Evolutionary conservation across 2,329 filamentous ascomycete species (phyloP).

Genomic region (Pseudogymnoascus sp.): DNA sequence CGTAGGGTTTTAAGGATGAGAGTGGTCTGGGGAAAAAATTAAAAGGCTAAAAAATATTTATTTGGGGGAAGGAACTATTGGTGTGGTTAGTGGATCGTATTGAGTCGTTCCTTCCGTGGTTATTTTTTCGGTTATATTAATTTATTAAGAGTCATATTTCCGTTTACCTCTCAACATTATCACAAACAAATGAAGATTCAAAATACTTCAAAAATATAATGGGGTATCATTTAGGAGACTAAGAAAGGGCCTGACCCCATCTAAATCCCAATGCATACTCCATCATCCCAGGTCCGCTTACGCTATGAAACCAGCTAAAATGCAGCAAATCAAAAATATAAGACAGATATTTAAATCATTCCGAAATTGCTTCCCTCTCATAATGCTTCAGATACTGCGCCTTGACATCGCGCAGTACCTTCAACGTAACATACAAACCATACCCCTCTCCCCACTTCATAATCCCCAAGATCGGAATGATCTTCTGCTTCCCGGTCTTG

Average conservation of each 20-base stretch:
- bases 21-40: not conserved
- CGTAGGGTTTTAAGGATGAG: not conserved
- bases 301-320: constrained; percentile 1
- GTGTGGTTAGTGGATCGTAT: not conserved
- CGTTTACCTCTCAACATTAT: not conserved
- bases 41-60: not conserved
- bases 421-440: not conserved
- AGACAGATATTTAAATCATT: not conserved
- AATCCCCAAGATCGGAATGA: not conserved
- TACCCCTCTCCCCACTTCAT: not conserved
- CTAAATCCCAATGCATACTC: not conserved
- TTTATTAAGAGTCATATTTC: not conserved
- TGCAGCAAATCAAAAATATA: not conserved
- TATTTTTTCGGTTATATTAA: not conserved
- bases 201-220: not conserved
- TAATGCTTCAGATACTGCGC: not conserved
- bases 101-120: not conserved
- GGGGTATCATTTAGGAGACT: not conserved
- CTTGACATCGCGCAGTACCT: not conserved
- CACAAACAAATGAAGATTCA: not conserved
- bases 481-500: not conserved
- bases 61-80: not conserved
- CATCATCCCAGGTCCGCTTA: not conserved
- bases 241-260: not conserved
- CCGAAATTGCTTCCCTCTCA: not conserved